phyloP scores from a whole-genome alignment of 768 basidiomycete genomes.

The Arthromyces matolae region DNA sequence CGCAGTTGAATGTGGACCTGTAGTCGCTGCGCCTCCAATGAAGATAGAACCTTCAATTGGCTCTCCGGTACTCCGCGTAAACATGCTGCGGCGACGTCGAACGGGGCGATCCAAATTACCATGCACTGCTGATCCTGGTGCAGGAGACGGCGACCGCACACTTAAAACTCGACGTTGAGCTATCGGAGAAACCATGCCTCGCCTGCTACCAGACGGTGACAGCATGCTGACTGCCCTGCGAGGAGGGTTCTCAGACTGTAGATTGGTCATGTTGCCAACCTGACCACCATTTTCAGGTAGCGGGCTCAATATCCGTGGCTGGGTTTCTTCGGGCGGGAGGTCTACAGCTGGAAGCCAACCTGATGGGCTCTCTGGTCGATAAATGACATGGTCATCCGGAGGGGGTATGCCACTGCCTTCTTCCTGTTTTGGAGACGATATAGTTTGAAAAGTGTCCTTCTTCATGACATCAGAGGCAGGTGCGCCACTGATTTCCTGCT shows the following conservation, averaged over 20 bases:
- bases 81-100: slow-evolving; percentile 26
- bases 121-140: neutral
- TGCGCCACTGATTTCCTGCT: neutral
- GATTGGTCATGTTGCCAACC: neutral
- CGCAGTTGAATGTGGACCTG: slow-evolving; percentile 42
- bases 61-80: slow-evolving; percentile 31
- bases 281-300: neutral
- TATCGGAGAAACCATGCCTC: too few species aligned
- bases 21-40: slow-evolving; percentile 51
- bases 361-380: slow-evolving; percentile 6
- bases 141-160: slow-evolving; percentile 3
- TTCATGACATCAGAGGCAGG: too few species aligned
- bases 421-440: neutral
- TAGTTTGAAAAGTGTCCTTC: too few species aligned
- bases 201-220: neutral
- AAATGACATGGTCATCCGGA: neutral
- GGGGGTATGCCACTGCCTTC: neutral
- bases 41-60: slow-evolving; percentile 39
- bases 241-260: neutral
- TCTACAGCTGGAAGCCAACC: slow-evolving; percentile 20
- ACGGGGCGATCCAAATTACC: slow-evolving; percentile 1
- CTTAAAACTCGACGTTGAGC: too few species aligned
- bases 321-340: slow-evolving; percentile 8
- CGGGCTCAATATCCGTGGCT: neutral
- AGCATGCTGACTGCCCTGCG: neutral